phyloP scores from a whole-genome alignment of 164 flowering plant genomes.

The Vitis riparia region DNA sequence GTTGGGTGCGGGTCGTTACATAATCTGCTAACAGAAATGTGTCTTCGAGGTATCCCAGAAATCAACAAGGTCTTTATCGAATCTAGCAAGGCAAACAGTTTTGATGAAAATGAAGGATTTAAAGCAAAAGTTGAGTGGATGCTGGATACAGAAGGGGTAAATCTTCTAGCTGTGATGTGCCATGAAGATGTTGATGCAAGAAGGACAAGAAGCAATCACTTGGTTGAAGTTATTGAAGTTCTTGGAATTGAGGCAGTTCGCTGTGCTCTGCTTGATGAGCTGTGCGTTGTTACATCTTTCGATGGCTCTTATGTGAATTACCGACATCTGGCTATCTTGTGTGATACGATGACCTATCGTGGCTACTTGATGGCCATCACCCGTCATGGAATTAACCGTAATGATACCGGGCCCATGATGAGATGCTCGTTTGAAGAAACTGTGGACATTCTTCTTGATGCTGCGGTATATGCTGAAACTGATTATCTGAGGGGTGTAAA shows the following conservation, averaged over 20 bases:
- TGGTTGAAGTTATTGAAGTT: conserved; percentile 96
- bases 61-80: conserved; percentile 94
- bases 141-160: conserved; percentile 98
- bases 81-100: conserved; percentile 64
- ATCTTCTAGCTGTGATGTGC: conserved; percentile 91
- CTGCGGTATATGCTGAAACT: conserved; percentile 92
- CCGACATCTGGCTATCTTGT: conserved; percentile 88
- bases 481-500: conserved; percentile 85
- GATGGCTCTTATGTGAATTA: conserved; percentile 99
- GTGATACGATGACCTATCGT: conserved; percentile 98
- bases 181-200: conserved; percentile 94
- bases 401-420: conserved; percentile 98
- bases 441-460: conserved; percentile 97
- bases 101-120: conserved; percentile 83
- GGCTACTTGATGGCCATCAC: conserved; percentile 99
- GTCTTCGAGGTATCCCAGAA: conserved; percentile 94
- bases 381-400: conserved; percentile 97
- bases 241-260: conserved; percentile 99
- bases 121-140: conserved; percentile 90
- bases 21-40: conserved; percentile 98
- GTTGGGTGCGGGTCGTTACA: no score
- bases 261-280: conserved; percentile 77
- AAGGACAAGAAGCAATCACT: conserved; percentile 93
- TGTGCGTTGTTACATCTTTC: conserved; percentile 95
- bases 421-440: conserved; percentile 99